phyloP scores from a whole-genome alignment of 1,284 basidiomycete genomes.

The Anthracocystis setariae region DNA sequence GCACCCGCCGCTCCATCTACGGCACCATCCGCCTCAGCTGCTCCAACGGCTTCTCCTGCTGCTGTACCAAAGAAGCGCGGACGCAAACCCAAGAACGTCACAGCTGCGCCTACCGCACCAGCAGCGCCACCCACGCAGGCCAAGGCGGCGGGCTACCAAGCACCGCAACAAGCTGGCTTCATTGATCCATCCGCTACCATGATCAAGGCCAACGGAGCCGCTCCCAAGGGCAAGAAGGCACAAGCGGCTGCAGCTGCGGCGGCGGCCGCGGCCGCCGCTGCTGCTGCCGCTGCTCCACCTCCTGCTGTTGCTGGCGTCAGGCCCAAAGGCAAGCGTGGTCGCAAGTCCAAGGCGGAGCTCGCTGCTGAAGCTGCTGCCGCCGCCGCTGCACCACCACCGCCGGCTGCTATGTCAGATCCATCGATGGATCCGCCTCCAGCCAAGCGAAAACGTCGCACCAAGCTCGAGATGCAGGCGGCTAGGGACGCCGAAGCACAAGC shows the following conservation, averaged over 20 bases:
- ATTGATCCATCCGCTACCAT: conserved; percentile 41
- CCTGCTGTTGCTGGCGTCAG: conserved; percentile 16
- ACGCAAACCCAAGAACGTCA: conserved; percentile 36
- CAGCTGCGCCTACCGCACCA: conserved; percentile 10
- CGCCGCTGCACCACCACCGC: conserved; percentile 9
- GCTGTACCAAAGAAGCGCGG: conserved; percentile 38
- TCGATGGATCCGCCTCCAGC: conserved; percentile 32
- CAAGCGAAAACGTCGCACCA: conserved; percentile 37
- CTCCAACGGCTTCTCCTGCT: conserved; percentile 7
- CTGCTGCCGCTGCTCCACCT: conserved; percentile 6
- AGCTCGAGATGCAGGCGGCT: conserved; percentile 39
- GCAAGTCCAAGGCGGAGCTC: conserved; percentile 40
- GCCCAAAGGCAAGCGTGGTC: conserved; percentile 42
- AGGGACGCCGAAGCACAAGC: conserved; percentile 27
- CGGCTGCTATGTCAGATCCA: conserved; percentile 10
- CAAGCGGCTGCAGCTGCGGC: conserved; percentile 5
- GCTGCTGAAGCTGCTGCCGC: conserved; percentile 40
- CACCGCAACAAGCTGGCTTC: conserved; percentile 29
- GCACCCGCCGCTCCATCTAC: conserved; percentile 12
- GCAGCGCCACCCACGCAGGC: conserved; percentile 6
- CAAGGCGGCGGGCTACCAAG: conserved; percentile 15
- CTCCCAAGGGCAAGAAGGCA: conserved; percentile 34
- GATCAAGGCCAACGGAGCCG: conserved; percentile 37
- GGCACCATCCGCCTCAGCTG: conserved; percentile 1
- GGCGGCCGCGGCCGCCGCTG: conserved; percentile 28